Evolutionary conservation across 2,329 filamentous ascomycete genomes (phyloP), one percentile per base, ranked within the genome.

Genomic region (Neonectria ditissima): DNA sequence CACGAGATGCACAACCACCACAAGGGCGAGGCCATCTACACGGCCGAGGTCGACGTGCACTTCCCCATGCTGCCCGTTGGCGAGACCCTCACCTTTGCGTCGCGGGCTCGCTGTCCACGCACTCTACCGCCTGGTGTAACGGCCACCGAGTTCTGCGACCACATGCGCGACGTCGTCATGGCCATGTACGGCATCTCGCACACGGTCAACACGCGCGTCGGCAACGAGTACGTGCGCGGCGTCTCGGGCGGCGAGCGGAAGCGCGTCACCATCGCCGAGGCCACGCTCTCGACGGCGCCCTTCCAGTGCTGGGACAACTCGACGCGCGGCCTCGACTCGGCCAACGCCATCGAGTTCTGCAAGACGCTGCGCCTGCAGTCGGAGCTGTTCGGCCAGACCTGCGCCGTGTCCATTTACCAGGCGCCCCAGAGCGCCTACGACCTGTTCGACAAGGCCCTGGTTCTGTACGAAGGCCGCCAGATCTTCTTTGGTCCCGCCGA

Each of bases 251-350:
- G 60, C 18, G 60, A 63, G 26, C 26, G 60, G 11, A 63, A 63
- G 55, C 60, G 60, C 16, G 60, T 63, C 3, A 63, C 60, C 22
- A 63, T 63, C 50, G 60, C 60, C 6, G 60, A 63, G 24, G 60
- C 60, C n/a, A 63, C 60, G 1, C 60, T 63, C 24, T 58, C 60
- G 6, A 57, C 55, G 1, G 60, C 60, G 1, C 60, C 60, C 3
- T 63, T 63, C 55, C 60, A 63, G 11, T 63, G 60, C 50, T 63
- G 60, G 60, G 60, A 63, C 4, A 63, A 63, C 43, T 63, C 60
- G 0, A 63, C 60, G 8, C 55, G 60, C 5, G 60, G 60, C 3
- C 60, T 63, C 1, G 60, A 63, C 28, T 63, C 60, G 1, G 60
- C 60, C 32, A 63, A 63, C 43, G 60, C 60, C 55, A 63, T 63